Conservation (phyloP, 495 filamentous ascomycete genomes). For the Pseudomonodictys pantanalensis region DNA sequence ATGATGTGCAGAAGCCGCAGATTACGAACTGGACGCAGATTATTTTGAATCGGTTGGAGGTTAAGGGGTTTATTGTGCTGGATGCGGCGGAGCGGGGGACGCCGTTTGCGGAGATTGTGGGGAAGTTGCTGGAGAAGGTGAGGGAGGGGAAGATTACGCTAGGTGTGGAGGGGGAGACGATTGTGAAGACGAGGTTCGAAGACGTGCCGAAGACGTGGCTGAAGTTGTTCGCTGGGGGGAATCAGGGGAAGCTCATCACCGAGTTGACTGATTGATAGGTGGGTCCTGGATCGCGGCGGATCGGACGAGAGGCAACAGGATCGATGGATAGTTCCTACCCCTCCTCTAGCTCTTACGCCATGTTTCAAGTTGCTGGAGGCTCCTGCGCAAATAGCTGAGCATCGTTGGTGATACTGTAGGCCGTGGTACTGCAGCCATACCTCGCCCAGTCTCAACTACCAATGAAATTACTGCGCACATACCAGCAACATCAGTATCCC, state of each 20-base stretch:
- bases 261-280: constrained; percentile 16
- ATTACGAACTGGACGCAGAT: constrained; percentile 55
- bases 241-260: constrained; percentile 43
- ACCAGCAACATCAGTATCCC: too few species aligned
- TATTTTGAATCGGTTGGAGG: constrained; percentile 49
- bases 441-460: too few species aligned
- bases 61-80: constrained; percentile 63
- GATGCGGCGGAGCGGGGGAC: constrained; percentile 42
- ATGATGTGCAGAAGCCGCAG: constrained; percentile 37
- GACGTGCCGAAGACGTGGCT: constrained; percentile 44
- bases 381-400: too few species aligned
- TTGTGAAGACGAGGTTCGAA: constrained; percentile 42
- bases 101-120: constrained; percentile 32
- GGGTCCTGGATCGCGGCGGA: not conserved
- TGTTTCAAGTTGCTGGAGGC: too few species aligned
- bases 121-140: constrained; percentile 47
- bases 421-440: too few species aligned
- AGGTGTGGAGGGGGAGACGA: constrained; percentile 35
- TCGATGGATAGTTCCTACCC: too few species aligned
- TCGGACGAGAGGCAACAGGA: not conserved
- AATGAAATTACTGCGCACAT: too few species aligned
- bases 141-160: constrained; percentile 45
- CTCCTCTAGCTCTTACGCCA: too few species aligned
- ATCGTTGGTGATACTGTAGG: too few species aligned
- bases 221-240: constrained; percentile 39